Evolutionary conservation across 2,329 filamentous ascomycete genomes (phyloP).

Genomic region (Trichoderma arundinaceum): DNA sequence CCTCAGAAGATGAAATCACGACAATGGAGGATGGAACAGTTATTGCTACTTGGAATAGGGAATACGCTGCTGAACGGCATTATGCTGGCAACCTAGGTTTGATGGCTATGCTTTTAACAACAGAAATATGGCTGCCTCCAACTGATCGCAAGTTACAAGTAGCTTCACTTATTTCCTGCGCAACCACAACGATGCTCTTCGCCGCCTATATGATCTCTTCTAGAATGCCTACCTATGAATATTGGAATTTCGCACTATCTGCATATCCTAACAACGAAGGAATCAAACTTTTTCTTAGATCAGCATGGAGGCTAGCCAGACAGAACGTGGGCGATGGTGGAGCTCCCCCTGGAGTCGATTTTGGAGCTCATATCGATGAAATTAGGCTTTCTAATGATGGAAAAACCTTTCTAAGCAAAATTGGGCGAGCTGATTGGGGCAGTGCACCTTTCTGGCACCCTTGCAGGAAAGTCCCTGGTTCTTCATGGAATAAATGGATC

Average conservation of each 20-base stretch:
- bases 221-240: slow-evolving; percentile 20
- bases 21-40: slow-evolving; percentile 19
- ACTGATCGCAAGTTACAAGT: slow-evolving; percentile 33
- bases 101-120: slow-evolving; percentile 38
- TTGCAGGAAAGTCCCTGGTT: slow-evolving; percentile 26
- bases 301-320: slow-evolving; percentile 34
- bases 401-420: slow-evolving; percentile 16
- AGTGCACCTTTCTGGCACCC: slow-evolving; percentile 22
- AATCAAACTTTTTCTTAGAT: slow-evolving; percentile 31
- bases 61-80: slow-evolving; percentile 31
- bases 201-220: slow-evolving; percentile 35
- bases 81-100: slow-evolving; percentile 37
- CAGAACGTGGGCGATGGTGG: slow-evolving; percentile 22
- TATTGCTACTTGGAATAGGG: slow-evolving; percentile 31
- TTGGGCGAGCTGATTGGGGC: slow-evolving; percentile 15
- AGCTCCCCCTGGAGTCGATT: slow-evolving; percentile 34
- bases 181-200: slow-evolving; percentile 36
- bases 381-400: slow-evolving; percentile 34
- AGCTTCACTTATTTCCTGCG: slow-evolving; percentile 34
- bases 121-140: slow-evolving; percentile 33
- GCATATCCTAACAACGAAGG: slow-evolving; percentile 20
- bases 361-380: slow-evolving; percentile 35
- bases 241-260: slow-evolving; percentile 20
- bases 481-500: slow-evolving; percentile 28
- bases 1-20: slow-evolving; percentile 24